Conservation (phyloP, 768 basidiomycete species). For the Trametes meyenii region DNA sequence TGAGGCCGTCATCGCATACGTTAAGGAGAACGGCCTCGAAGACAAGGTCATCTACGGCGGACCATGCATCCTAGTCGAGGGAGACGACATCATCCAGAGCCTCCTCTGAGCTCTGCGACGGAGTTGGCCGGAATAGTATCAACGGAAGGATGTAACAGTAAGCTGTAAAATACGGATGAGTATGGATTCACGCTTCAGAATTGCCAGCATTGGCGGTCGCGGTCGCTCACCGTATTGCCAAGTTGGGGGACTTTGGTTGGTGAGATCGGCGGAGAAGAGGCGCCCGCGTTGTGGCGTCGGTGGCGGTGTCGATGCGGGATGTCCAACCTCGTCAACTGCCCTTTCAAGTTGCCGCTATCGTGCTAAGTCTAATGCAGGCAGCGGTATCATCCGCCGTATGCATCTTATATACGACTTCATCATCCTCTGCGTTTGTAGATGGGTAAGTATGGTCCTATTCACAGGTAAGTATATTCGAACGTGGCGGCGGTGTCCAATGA, state of each 20-base stretch:
- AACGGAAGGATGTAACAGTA: neutral
- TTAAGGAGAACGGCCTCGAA: slow-evolving; percentile 63
- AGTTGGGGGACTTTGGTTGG: too few relatives aligned
- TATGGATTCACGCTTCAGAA: neutral
- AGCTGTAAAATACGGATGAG: neutral
- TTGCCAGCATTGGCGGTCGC: too few relatives aligned
- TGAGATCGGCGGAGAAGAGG: neutral
- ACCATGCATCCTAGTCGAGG: slow-evolving; percentile 79
- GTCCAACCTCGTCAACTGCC: neutral
- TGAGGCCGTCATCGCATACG: slow-evolving; percentile 59
- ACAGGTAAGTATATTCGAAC: too few relatives aligned
- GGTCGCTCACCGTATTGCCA: too few relatives aligned
- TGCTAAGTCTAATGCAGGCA: too few relatives aligned
- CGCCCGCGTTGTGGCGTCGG: slow-evolving; percentile 7
- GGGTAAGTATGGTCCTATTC: too few relatives aligned
- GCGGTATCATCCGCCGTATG: too few relatives aligned
- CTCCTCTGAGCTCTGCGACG: neutral
- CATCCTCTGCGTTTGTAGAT: too few relatives aligned
- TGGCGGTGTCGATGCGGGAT: slow-evolving; percentile 3
- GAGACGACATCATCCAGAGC: slow-evolving; percentile 53
- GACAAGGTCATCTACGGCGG: slow-evolving; percentile 81
- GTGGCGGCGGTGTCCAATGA: too few relatives aligned
- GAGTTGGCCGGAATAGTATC: neutral
- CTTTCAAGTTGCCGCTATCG: too few relatives aligned
- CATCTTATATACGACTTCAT: too few relatives aligned